phyloP scores from a whole-genome alignment of 129 eudicot genomes.

The Flaveria sonorensis region DNA sequence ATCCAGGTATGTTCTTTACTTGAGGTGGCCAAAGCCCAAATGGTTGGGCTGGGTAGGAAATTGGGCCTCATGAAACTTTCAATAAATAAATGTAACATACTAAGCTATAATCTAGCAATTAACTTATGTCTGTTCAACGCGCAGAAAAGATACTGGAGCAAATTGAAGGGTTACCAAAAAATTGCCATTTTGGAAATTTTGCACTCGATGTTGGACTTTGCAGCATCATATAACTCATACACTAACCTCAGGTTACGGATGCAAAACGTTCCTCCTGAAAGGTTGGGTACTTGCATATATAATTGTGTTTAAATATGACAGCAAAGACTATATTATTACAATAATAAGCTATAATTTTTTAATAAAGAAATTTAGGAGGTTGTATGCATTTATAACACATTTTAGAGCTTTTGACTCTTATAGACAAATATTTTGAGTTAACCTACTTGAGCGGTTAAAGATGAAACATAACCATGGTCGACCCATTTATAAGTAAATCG shows the following conservation, averaged over 20 bases:
- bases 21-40: background rate
- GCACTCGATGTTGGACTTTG: constrained; percentile 76
- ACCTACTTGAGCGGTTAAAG: background rate
- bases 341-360: background rate
- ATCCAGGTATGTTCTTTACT: constrained; percentile 34
- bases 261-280: constrained; percentile 74
- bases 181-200: constrained; percentile 67
- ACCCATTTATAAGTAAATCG: too few relatives aligned
- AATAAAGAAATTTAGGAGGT: background rate
- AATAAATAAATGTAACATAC: background rate
- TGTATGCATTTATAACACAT: background rate
- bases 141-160: constrained; percentile 90
- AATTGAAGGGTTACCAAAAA: constrained; percentile 68
- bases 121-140: constrained; percentile 17
- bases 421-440: too few relatives aligned
- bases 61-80: background rate
- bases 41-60: background rate
- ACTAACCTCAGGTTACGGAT: constrained; percentile 77
- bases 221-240: constrained; percentile 89
- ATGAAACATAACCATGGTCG: too few relatives aligned
- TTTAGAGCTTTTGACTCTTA: background rate
- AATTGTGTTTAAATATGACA: background rate
- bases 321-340: background rate
- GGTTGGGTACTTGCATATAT: constrained; percentile 44
- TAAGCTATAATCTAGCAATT: background rate